Evolutionary conservation across 2,329 filamentous ascomycete genomes (phyloP), one percentile per base, ranked within the genome.

Genomic region (Escovopsis sp.): DNA sequence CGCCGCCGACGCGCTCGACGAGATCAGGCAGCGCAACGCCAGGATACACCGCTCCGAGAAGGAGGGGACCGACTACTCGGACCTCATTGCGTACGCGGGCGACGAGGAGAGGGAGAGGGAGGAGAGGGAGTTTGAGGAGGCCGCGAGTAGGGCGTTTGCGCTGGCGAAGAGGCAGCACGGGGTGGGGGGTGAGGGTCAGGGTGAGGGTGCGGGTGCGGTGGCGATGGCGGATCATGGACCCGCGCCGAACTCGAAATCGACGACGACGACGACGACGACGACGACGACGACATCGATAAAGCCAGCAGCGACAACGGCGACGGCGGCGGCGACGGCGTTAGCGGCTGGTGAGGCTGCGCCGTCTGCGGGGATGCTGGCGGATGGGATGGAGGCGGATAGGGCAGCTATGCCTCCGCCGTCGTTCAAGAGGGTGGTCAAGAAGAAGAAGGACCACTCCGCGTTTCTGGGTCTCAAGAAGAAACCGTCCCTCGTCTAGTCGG

Each of bases 1-100:
- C 14, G 85, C 95, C 36, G 91, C 91, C 2, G 91, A 98, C 66
- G 89, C 88, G 7, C 65, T 98, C 42, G 91, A 98, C 60, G 88
- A 95, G 64, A 95, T 98, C 43, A 72, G 89, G 43, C 89, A 84
- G 40, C 69, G 89, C 48, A 98, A 98, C 63, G 91, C 91, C 7
- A 71, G 87, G 48, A 78, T 91, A 39, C 85, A 94, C 60, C 72
- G 83, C 48, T 81, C 80, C 8, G 75, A 77, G 43, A 76, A 77
- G 53, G 79, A 85, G 45, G 77, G 76, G 3, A 67, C 76, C 4
- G 76, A 80, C 43, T 74, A 76, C 15, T 63, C 67, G 10, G 71
- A 75, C 6, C 67, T 70, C 4, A 66, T 76, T 1, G 65, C 71
- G 41, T 57, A 66, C n/a, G 55, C 64, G 5, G 67, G 70, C 37